Base-by-base conservation (phyloP, 371 early-diverging fungal genomes). In the Funneliformis caledonium region DNA sequence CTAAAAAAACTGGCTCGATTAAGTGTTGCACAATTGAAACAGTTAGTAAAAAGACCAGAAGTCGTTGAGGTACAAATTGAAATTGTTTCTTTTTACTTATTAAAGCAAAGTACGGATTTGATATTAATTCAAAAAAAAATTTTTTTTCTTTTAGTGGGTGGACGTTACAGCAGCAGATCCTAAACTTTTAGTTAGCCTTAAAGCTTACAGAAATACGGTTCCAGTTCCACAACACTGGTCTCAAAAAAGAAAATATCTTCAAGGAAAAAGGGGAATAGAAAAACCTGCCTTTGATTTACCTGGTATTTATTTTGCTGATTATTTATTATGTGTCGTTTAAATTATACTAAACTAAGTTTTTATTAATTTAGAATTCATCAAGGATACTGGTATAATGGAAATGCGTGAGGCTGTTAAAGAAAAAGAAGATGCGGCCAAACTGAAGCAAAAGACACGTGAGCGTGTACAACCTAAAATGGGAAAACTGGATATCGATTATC, bases 171-270 rank as follows among this genome's bases (percentile, higher is more conserved):
- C 98, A 0, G 87, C 90, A 4, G 98, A 98, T 83, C 98, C 98
- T 4, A 91, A 92, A 47, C 88, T 97, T 16, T 88, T 98, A n/a
- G 96, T 97, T 2, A 86, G 92, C 22, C 87, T 99, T 26, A 99
- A 99, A 85, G 90, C 96, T 4, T 90, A 91, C 73, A 89, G 96
- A 68, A 97, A 98, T 83, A 93, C 97, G 0, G 98, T 99, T 7
- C 98, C 98, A 16, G 97, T 99, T 0, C 99, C 99, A 11, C 85
- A 88, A 33, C 98, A 99, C 85, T 99, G 99, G 99, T 92, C 91
- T 70, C 95, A 96, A 82, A 98, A 98, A 86, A 92, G 98, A 82
- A 97, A 97, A 86, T 98, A 97, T 81, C 88, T 98, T 68, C 96
- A 97, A 86, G 95, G 94, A 70, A 98, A 98, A 84, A 93, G 98